phyloP scores from a whole-genome alignment of 2,329 filamentous ascomycete species.

The Arthrobotrys musiformis region DNA sequence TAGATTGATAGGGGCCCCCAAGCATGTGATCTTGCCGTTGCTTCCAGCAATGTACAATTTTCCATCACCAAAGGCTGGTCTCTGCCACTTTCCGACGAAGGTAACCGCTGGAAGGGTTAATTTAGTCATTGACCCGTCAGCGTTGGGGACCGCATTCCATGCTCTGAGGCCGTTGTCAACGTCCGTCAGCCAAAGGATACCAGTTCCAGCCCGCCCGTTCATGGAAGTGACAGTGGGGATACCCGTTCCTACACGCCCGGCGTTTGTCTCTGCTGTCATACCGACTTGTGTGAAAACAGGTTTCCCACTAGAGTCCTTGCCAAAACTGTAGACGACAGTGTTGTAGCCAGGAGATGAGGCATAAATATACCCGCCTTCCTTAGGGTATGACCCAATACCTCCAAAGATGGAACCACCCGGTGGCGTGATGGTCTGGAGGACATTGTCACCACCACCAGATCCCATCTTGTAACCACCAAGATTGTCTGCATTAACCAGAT shows the following conservation, averaged over 20 bases:
- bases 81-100: constrained; percentile 63
- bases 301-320: constrained; percentile 45
- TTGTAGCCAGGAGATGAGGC: constrained; percentile 60
- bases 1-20: constrained; percentile 64
- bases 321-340: constrained; percentile 60
- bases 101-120: constrained; percentile 62
- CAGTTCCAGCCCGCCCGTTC: constrained; percentile 62
- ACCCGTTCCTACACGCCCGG: constrained; percentile 60
- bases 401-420: constrained; percentile 60
- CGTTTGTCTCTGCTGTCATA: constrained; percentile 59
- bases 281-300: constrained; percentile 60
- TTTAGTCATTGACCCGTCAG: constrained; percentile 51
- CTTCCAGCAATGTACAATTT: constrained; percentile 62
- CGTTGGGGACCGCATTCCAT: constrained; percentile 63
- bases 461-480: constrained; percentile 64
- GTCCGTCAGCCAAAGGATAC: constrained; percentile 64
- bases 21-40: constrained; percentile 46
- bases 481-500: constrained; percentile 64
- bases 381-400: constrained; percentile 62
- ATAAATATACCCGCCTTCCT: constrained; percentile 65
- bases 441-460: constrained; percentile 61
- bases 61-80: constrained; percentile 64
- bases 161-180: constrained; percentile 63
- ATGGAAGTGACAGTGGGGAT: constrained; percentile 62
- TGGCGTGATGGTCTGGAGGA: constrained; percentile 61